Conservation (phyloP, 2,329 filamentous ascomycete genomes). For the Acephala macrosclerotiorum region DNA sequence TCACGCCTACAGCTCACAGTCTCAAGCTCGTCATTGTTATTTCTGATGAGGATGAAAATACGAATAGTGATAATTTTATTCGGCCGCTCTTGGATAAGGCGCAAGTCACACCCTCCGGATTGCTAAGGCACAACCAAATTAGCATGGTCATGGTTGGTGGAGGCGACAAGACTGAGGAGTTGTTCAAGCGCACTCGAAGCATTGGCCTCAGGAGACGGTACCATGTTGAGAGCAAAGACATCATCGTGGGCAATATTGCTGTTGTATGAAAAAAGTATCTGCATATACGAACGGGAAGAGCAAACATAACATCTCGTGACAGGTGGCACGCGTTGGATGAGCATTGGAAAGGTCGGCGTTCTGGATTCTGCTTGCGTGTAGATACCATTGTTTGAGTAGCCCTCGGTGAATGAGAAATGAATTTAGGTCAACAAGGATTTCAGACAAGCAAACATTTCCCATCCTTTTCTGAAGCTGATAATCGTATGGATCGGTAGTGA, state of each 20-base stretch:
- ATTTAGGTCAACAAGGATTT: not conserved
- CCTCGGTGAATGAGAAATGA: not conserved
- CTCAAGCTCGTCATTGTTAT: conserved; percentile 86
- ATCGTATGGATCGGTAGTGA: too few relatives aligned
- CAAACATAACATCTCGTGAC: not conserved
- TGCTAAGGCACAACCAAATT: conserved; percentile 64
- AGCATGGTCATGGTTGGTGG: conserved; percentile 85
- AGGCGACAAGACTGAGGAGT: conserved; percentile 68
- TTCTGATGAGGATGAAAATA: conserved; percentile 52
- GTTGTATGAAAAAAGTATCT: conserved; percentile 50
- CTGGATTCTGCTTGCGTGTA: not conserved
- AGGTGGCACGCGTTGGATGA: not conserved
- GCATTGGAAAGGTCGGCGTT: not conserved
- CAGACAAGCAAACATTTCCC: too few relatives aligned
- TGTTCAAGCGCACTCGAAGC: conserved; percentile 68
- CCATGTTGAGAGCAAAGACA: conserved; percentile 80
- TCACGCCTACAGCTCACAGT: conserved; percentile 63
- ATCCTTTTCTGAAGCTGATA: too few relatives aligned
- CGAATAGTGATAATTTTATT: conserved; percentile 39
- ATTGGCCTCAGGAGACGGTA: conserved; percentile 82
- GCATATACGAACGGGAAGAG: not conserved
- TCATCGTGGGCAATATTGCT: conserved; percentile 80
- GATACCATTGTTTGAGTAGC: conserved; percentile 7
- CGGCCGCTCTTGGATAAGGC: conserved; percentile 78
- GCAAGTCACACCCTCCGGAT: conserved; percentile 57